Base-by-base conservation (phyloP, 2,329 filamentous ascomycete species). In the Alternaria ethzedia region DNA sequence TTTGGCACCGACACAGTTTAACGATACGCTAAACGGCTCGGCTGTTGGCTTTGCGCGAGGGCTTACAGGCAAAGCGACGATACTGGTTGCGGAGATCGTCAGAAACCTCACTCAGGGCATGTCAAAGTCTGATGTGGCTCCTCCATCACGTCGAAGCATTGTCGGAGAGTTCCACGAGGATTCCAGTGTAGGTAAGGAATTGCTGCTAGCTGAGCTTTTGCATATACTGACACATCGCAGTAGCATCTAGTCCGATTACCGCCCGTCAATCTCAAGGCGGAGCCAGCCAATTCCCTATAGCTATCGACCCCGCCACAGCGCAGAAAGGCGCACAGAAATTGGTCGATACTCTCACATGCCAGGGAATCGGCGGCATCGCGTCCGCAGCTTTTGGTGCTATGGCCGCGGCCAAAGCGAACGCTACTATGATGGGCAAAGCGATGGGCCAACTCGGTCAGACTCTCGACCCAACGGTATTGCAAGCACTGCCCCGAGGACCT, bases 21-120 rank as follows among this genome's bases (percentile, higher is more conserved):
- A 77, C 26, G 75, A 77, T 43, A 74, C 72, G 1, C 13, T 75
- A 3, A 72, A 71, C 21, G 75, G 75, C 5, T 69, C 70, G 5
- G 67, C 68, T 15, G 68, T 77, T 13, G 65, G 69, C 5, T 75
- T 77, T 41, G 70, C 69, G 9, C 61, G 73, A 15, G 75, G 75
- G 3, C 44, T 77, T 7, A 68, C 65, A 5, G 70, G 74, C 3
- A 71, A 75, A 55, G 74, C 70, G 7, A 72, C 70, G 0, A 65
- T 77, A n/a, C 49, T 77, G 2, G 59, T 74, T 17, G 68, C 68
- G 3, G 63, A 72, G 15, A 55, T 75, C 20, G 55, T 73, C 13
- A 64, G 63, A 26, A 67, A 68, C 21, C 46, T 71, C 9, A 73
- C 69, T 7, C 41, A 54, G 21, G 57, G 54, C 8, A 47, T 66